These are phyloP conservation scores for Fusarium oligoseptatum DNA, from an alignment of 2,329 filamentous ascomycete genomes.

Conservation along the genomic window DNA sequence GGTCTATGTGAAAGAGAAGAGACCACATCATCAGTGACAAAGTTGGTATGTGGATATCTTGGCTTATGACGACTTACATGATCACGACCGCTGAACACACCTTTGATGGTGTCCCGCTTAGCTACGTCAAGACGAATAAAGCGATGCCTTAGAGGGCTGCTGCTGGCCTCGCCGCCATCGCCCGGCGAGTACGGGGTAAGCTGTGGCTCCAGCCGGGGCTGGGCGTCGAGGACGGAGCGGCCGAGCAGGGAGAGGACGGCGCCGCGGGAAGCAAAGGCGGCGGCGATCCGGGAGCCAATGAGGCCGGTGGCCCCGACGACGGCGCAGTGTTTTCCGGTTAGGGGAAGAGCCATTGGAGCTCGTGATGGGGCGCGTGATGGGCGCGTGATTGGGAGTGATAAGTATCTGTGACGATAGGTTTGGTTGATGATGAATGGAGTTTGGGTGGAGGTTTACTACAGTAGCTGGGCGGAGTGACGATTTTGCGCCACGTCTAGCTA, in stretches of 20 bases:
- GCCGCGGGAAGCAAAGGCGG: constrained; percentile 73
- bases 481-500: background rate
- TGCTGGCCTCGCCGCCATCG: constrained; percentile 6
- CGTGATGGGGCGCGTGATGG: constrained; percentile 8
- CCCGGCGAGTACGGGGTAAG: constrained; percentile 44
- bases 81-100: constrained; percentile 44
- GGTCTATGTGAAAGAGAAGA: constrained; percentile 3
- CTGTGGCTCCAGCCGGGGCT: constrained; percentile 54
- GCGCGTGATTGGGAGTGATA: background rate
- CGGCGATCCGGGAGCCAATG: constrained; percentile 77
- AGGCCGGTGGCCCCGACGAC: constrained; percentile 79
- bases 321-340: constrained; percentile 66
- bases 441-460: constrained; percentile 6
- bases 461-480: background rate
- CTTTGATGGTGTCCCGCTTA: constrained; percentile 47
- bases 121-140: constrained; percentile 54
- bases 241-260: constrained; percentile 73
- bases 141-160: constrained; percentile 46
- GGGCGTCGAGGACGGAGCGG: constrained; percentile 63
- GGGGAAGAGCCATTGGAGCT: constrained; percentile 48
- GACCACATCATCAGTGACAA: background rate
- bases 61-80: constrained; percentile 21
- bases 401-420: background rate
- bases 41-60: background rate
- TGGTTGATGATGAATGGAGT: constrained; percentile 4